phyloP scores from a whole-genome alignment of 305 asterid genomes.

The Ajuga reptans region DNA sequence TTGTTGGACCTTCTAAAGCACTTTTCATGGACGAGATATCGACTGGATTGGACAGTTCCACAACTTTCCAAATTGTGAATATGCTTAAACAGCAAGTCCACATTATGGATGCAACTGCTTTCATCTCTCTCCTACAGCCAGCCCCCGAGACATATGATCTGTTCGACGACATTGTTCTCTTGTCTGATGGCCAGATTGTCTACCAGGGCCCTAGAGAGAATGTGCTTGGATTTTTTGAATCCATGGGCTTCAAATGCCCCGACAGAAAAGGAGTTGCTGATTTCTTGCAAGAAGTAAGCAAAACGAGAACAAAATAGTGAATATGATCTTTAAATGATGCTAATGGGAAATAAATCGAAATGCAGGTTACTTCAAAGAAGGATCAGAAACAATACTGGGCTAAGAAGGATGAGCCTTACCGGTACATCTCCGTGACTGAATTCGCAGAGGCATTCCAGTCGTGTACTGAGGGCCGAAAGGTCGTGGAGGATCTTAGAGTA shows the following conservation, averaged over 20 bases:
- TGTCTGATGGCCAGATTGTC: conserved; percentile 61
- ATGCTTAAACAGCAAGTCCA: conserved; percentile 54
- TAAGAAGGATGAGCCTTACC: conserved; percentile 37
- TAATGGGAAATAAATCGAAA: conserved; percentile 2
- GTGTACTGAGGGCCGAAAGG: conserved; percentile 21
- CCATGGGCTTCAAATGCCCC: conserved; percentile 79
- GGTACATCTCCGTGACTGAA: conserved; percentile 25
- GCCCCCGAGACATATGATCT: conserved; percentile 82
- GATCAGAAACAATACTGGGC: conserved; percentile 63
- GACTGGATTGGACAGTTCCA: conserved; percentile 85
- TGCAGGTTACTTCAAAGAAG: conserved; percentile 55
- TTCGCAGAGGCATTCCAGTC: conserved; percentile 51
- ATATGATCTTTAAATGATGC: background rate
- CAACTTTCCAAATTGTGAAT: conserved; percentile 72
- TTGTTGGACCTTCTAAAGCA: conserved; percentile 76
- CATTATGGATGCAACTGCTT: conserved; percentile 68
- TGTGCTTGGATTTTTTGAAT: conserved; percentile 60
- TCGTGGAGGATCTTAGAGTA: conserved; percentile 27
- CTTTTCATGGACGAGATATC: conserved; percentile 94
- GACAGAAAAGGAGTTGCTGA: conserved; percentile 79
- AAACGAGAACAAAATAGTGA: background rate
- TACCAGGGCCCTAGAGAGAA: conserved; percentile 78
- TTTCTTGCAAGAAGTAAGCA: conserved; percentile 82
- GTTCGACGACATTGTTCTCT: conserved; percentile 71
- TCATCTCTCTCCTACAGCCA: conserved; percentile 84